Evolutionary conservation across 2,329 filamentous ascomycete genomes (phyloP).

Genomic region (Grosmannia huntii): DNA sequence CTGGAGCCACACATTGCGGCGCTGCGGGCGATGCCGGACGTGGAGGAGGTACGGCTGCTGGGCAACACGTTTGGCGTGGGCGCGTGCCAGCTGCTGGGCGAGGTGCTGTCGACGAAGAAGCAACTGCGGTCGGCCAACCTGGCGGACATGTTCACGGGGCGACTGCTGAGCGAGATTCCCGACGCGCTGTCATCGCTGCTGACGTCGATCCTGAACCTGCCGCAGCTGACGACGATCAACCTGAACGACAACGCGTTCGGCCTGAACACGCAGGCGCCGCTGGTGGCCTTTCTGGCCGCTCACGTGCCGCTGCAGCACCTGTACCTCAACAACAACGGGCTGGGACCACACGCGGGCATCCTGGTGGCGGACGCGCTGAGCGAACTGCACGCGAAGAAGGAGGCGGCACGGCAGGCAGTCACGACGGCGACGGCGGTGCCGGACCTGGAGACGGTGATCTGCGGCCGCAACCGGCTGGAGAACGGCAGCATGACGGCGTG

Average conservation of each 20-base stretch:
- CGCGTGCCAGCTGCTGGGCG: conserved; percentile 73
- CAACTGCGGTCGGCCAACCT: conserved; percentile 75
- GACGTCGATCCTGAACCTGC: conserved; percentile 72
- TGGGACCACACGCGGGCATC: conserved; percentile 82
- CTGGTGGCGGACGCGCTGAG: conserved; percentile 80
- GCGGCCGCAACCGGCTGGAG: conserved; percentile 88
- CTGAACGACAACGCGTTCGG: conserved; percentile 98
- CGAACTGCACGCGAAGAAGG: conserved; percentile 73
- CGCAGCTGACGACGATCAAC: conserved; percentile 81
- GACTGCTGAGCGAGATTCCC: conserved; percentile 86
- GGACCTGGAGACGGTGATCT: conserved; percentile 89
- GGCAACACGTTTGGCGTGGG: conserved; percentile 90
- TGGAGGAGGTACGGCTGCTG: conserved; percentile 75
- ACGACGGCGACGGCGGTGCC: conserved; percentile 42
- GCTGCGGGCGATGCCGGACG: conserved; percentile 56
- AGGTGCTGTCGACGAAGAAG: conserved; percentile 75
- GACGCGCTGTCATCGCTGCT: conserved; percentile 76
- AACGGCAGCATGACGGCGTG: conserved; percentile 91
- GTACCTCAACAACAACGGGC: conserved; percentile 95
- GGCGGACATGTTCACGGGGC: conserved; percentile 94
- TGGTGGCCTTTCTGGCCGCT: conserved; percentile 79
- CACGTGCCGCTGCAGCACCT: conserved; percentile 88
- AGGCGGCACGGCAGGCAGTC: conserved; percentile 56
- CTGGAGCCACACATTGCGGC: conserved; percentile 71
- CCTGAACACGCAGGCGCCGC: conserved; percentile 82